Evolutionary conservation across 106 monocot genomes (phyloP), one percentile per base, ranked within the genome.

Genomic region (Cymbidium sinense): DNA sequence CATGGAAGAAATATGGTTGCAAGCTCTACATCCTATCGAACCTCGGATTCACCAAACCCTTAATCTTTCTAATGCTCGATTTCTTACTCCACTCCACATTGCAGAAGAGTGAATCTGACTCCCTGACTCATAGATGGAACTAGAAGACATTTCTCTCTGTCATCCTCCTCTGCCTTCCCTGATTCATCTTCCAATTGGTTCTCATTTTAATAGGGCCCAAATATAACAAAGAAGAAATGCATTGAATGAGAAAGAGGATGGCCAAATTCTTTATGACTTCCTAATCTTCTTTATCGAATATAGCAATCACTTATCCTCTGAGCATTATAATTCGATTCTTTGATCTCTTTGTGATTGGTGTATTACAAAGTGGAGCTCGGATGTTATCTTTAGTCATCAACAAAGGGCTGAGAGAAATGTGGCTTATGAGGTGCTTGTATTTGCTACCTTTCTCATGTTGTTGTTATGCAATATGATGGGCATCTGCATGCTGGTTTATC

Each of bases 11-110:
- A 74, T 70, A 75, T 72, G 29, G 84, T 23, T 95, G 95, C 90
- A 93, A 90, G 76, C 79, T 82, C 51, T 95, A 93, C 82, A 83
- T 95, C 37, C 27, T 93, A 19, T 90, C 85, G n/a, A 93, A 90
- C 76, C 79, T 95, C 19, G 95, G 95, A 21, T 95, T 95, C 87
- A 88, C n/a, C n/a, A n/a, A n/a, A n/a, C n/a, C n/a, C n/a, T n/a
- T n/a, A n/a, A n/a, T n/a, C n/a, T n/a, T n/a, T n/a, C n/a, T n/a
- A n/a, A n/a, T n/a, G n/a, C n/a, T n/a, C n/a, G n/a, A n/a, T n/a
- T n/a, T n/a, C n/a, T 90, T 94, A 47, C 85, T 91, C 3, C 87
- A 80, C 50, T 87, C 87, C 64, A 83, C 91, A 13, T 65, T 93
- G 55, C 86, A 85, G 81, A 84, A 81, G 71, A 77, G 79, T 43